Evolutionary conservation across 108 stramenopile genomes (phyloP).

Genomic region (Nannochloropsis gaditana): DNA sequence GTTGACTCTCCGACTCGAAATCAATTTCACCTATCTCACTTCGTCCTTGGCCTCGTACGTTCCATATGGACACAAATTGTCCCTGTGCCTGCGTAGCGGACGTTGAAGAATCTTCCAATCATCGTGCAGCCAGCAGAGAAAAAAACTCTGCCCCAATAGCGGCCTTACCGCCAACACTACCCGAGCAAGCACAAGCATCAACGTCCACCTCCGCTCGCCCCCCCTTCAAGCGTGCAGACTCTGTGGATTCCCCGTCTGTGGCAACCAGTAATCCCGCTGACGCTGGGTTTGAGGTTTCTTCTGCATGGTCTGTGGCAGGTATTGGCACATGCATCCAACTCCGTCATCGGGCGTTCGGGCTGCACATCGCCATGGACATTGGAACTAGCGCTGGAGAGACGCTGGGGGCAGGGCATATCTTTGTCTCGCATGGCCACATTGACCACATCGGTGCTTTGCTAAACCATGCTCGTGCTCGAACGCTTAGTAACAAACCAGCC

Average conservation of each 20-base stretch:
- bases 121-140: no score
- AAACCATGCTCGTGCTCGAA: constrained; percentile 42
- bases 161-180: no score
- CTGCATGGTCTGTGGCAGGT: constrained; percentile 46
- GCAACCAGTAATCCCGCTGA: background rate
- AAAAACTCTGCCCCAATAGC: no score
- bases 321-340: constrained; percentile 47
- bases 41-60: no score
- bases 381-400: constrained; percentile 41
- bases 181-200: background rate
- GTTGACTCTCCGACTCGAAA: no score
- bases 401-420: constrained; percentile 40
- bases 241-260: background rate
- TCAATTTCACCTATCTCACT: no score
- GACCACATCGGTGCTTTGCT: constrained; percentile 50
- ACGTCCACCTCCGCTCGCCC: background rate
- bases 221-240: background rate
- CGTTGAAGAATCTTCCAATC: no score
- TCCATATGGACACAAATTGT: no score
- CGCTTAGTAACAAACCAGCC: constrained; percentile 37
- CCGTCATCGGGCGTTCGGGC: constrained; percentile 30
- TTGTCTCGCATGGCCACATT: constrained; percentile 48
- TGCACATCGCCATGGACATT: constrained; percentile 45
- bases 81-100: no score
- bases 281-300: constrained; percentile 31